Evolutionary conservation across 2,329 filamentous ascomycete genomes (phyloP).

Genomic region (Trichoderma arundinaceum): DNA sequence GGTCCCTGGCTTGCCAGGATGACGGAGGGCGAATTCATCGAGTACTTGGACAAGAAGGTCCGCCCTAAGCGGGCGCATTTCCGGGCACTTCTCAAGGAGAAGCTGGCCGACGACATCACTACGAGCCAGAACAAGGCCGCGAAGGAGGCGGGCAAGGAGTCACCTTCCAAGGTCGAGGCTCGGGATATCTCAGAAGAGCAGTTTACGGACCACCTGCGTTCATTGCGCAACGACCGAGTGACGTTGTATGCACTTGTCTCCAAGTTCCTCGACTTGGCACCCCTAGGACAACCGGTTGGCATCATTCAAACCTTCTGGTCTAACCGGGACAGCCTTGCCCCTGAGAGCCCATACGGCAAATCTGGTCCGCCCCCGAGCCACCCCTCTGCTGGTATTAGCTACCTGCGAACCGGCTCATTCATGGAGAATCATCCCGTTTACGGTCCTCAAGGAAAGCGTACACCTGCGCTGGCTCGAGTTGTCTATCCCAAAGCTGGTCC

Average conservation of each 20-base stretch:
- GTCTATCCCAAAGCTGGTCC: slow-evolving; percentile 51
- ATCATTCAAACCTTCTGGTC: slow-evolving; percentile 39
- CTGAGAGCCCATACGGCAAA: slow-evolving; percentile 54
- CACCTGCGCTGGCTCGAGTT: slow-evolving; percentile 58
- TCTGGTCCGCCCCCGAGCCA: slow-evolving; percentile 65
- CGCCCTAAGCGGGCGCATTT: slow-evolving; percentile 61
- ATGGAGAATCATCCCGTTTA: slow-evolving; percentile 66
- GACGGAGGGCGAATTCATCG: slow-evolving; percentile 63
- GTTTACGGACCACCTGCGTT: slow-evolving; percentile 58
- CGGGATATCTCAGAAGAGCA: slow-evolving; percentile 56
- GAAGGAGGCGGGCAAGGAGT: slow-evolving; percentile 46
- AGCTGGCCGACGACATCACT: slow-evolving; percentile 55
- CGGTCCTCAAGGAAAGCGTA: slow-evolving; percentile 59
- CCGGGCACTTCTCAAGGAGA: slow-evolving; percentile 56
- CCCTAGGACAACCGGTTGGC: slow-evolving; percentile 48
- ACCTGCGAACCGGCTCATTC: slow-evolving; percentile 61
- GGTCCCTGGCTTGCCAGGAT: slow-evolving; percentile 71
- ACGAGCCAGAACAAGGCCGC: slow-evolving; percentile 46
- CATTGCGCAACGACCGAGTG: slow-evolving; percentile 57
- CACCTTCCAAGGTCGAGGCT: slow-evolving; percentile 40
- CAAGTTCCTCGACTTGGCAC: slow-evolving; percentile 67
- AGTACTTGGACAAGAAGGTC: slow-evolving; percentile 61
- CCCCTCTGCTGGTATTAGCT: slow-evolving; percentile 67
- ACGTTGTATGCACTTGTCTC: slow-evolving; percentile 61
- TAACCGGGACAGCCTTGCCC: slow-evolving; percentile 37